Percentiles rank a stretch among this genome's conserved stretches.
Evolutionary conservation across 345 rosid species (phyloP).

Genomic region (Eucalyptus lansdowneana): DNA sequence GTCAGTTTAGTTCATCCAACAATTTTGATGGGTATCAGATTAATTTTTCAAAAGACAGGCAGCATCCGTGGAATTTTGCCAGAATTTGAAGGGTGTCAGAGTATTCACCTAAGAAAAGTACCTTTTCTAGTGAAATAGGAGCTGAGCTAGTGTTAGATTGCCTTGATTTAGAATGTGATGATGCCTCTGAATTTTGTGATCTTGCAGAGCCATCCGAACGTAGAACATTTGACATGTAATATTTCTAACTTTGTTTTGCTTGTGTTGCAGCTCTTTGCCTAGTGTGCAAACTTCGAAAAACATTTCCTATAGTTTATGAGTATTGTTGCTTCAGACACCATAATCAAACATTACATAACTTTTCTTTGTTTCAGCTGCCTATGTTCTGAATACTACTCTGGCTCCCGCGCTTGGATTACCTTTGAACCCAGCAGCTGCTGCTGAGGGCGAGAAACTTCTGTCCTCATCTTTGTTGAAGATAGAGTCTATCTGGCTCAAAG

Average conservation of each 20-base stretch:
- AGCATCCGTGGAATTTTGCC: not conserved
- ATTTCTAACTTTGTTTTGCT: not conserved
- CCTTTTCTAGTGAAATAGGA: not conserved
- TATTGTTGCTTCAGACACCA: not conserved
- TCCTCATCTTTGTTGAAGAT: slow-evolving; percentile 37
- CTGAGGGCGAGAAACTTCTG: slow-evolving; percentile 47
- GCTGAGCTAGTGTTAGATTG: not conserved
- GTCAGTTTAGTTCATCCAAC: not conserved
- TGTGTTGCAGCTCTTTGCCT: not conserved
- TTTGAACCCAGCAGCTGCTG: slow-evolving; percentile 45
- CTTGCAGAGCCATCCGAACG: not conserved
- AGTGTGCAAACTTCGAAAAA: not conserved
- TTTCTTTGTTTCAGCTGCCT: slow-evolving; percentile 27
- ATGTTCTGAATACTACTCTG: slow-evolving; percentile 22
- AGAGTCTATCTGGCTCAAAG: slow-evolving; percentile 76
- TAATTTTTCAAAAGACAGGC: not conserved
- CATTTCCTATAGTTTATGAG: not conserved
- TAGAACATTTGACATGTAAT: not conserved
- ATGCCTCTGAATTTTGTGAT: not conserved
- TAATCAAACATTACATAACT: not conserved
- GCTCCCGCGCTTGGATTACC: slow-evolving; percentile 51
- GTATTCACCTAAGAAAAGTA: not conserved
- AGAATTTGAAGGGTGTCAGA: not conserved
- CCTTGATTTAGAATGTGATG: not conserved
- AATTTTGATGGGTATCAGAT: not conserved